phyloP scores from a whole-genome alignment of 345 rosid species.

The Hirschfeldia incana region DNA sequence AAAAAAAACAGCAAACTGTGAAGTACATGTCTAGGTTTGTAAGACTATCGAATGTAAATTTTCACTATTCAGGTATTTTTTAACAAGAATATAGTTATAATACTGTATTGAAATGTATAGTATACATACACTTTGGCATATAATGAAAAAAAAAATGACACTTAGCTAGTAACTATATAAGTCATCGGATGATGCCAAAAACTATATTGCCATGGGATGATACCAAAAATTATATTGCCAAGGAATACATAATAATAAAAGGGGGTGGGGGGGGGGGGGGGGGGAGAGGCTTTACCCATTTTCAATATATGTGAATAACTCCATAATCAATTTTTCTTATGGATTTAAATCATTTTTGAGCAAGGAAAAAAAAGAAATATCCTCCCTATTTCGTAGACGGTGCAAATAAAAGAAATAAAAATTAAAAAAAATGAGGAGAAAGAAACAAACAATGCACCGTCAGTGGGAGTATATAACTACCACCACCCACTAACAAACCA shows the following conservation, averaged over 20 bases:
- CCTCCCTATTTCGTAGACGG: neutral
- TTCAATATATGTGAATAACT: no score
- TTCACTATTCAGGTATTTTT: neutral
- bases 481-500: slow-evolving; percentile 31
- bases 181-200: neutral
- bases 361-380: neutral
- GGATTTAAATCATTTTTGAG: neutral
- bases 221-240: neutral
- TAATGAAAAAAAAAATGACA: neutral
- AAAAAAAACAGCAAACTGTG: neutral
- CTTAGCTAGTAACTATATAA: neutral
- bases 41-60: neutral
- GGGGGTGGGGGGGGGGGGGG: neutral
- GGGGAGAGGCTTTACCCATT: no score
- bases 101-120: neutral
- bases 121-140: neutral
- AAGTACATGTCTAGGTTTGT: neutral
- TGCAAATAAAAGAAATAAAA: neutral
- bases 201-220: neutral
- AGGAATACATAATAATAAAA: neutral
- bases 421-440: neutral
- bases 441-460: neutral
- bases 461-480: slow-evolving; percentile 2
- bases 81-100: neutral
- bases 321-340: neutral